phyloP scores from a whole-genome alignment of 1,284 basidiomycete species.

The Chalciporus sp. region DNA sequence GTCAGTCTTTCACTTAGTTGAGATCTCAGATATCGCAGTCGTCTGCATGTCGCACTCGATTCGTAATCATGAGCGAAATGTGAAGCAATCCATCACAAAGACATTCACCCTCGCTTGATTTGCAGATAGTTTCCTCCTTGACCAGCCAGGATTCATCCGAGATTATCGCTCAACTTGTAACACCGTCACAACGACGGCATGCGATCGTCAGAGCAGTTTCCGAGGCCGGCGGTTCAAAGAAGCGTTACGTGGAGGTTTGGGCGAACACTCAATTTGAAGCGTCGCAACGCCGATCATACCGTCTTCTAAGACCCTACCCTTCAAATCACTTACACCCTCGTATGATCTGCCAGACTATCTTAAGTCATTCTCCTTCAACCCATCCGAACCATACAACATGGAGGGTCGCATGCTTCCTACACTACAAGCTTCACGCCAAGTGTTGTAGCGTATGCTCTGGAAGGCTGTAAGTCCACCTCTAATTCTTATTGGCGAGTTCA shows the following conservation, averaged over 20 bases:
- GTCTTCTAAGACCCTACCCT: background rate
- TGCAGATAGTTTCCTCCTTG: constrained; percentile 23
- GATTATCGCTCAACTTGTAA: constrained; percentile 43
- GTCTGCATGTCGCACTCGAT: constrained; percentile 47
- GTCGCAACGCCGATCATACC: constrained; percentile 58
- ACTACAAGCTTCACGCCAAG: constrained; percentile 51
- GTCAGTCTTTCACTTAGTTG: constrained; percentile 9
- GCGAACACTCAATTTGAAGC: constrained; percentile 42
- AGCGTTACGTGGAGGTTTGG: constrained; percentile 68
- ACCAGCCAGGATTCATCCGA: constrained; percentile 44
- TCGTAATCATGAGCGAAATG: constrained; percentile 51
- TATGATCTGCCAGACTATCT: constrained; percentile 43
- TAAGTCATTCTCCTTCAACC: constrained; percentile 51
- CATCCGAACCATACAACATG: constrained; percentile 63
- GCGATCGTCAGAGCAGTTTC: constrained; percentile 50
- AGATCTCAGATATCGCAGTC: constrained; percentile 28
- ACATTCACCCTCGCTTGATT: constrained; percentile 38
- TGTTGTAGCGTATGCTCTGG: constrained; percentile 50
- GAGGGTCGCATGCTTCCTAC: constrained; percentile 63
- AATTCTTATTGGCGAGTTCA: background rate
- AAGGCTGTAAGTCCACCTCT: constrained; percentile 53
- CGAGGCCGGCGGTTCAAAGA: constrained; percentile 37
- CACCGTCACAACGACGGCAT: constrained; percentile 45
- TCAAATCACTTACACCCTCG: background rate
- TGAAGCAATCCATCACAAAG: constrained; percentile 47